phyloP scores from a whole-genome alignment of 192 early-diverging fungal species.

The Entophlyctis helioformis region DNA sequence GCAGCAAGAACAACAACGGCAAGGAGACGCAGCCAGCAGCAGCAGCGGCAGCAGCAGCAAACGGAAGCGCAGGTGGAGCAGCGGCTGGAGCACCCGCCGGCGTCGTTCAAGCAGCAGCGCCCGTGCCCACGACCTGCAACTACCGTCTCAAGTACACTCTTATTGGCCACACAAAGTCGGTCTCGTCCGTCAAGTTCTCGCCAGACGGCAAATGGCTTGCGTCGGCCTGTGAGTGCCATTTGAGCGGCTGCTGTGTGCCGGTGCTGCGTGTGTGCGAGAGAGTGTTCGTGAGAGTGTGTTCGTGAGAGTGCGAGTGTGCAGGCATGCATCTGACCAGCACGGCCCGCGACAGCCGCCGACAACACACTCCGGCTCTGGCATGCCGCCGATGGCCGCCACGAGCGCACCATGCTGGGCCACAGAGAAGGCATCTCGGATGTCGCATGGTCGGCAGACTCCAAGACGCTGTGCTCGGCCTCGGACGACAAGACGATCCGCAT shows the following conservation, averaged over 20 bases:
- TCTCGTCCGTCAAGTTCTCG: slow-evolving; percentile 94
- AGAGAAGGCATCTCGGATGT: slow-evolving; percentile 88
- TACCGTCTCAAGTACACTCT: slow-evolving; percentile 81
- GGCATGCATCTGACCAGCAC: too few species aligned
- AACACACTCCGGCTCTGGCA: slow-evolving; percentile 93
- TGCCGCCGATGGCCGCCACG: slow-evolving; percentile 70
- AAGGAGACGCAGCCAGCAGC: too few species aligned
- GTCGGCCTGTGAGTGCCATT: slow-evolving; percentile 70
- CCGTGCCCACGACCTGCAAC: slow-evolving; percentile 14
- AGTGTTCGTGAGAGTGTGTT: too few species aligned
- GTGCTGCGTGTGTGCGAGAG: too few species aligned
- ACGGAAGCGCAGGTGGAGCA: too few species aligned
- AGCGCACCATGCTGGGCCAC: slow-evolving; percentile 81
- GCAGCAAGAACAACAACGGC: too few species aligned
- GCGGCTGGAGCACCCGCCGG: too few species aligned
- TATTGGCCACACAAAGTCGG: slow-evolving; percentile 86
- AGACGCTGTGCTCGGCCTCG: slow-evolving; percentile 74
- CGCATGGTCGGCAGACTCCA: slow-evolving; percentile 90
- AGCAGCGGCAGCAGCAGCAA: too few species aligned
- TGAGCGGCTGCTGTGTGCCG: too few species aligned
- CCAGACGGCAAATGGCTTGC: slow-evolving; percentile 97
- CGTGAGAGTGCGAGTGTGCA: too few species aligned
- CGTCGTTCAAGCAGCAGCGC: too few species aligned
- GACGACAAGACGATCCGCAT: slow-evolving; percentile 94
- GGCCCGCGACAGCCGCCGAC: slow-evolving; percentile 88